These are phyloP conservation scores for Chaetomiaceae sp. DNA, from an alignment of 2,329 filamentous ascomycete species.

Conservation along the genomic window DNA sequence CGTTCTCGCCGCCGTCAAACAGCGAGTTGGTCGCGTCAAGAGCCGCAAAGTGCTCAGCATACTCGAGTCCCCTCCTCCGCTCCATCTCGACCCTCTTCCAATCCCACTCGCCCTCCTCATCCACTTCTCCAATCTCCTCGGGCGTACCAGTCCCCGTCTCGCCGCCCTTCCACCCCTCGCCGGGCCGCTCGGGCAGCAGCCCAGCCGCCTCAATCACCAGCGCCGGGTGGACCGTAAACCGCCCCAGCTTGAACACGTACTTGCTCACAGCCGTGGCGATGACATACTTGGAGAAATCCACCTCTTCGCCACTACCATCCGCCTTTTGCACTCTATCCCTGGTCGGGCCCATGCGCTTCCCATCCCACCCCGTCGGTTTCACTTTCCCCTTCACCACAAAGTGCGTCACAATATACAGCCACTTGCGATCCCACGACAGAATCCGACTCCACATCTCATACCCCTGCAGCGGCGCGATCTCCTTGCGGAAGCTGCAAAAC, in stretches of 20 bases:
- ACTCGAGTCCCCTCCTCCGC: conserved; percentile 51
- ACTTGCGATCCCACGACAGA: conserved; percentile 74
- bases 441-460: conserved; percentile 73
- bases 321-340: conserved; percentile 11
- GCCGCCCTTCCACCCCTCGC: conserved; percentile 53
- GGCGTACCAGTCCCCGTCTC: conserved; percentile 40
- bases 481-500: conserved; percentile 66
- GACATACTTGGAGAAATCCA: conserved; percentile 57
- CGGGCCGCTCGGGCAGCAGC: conserved; percentile 69
- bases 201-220: conserved; percentile 66
- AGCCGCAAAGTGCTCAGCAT: conserved; percentile 52
- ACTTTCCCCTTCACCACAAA: conserved; percentile 63
- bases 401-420: conserved; percentile 72
- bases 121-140: conserved; percentile 35
- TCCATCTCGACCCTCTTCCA: conserved; percentile 55
- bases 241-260: conserved; percentile 77
- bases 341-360: conserved; percentile 37
- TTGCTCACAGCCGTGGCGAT: conserved; percentile 71
- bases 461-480: conserved; percentile 63
- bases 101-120: conserved; percentile 45
- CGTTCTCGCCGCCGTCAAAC: conserved; percentile 51
- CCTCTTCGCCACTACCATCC: conserved; percentile 24
- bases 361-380: conserved; percentile 50
- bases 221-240: conserved; percentile 80
- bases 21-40: conserved; percentile 50